Base-by-base conservation (phyloP, 192 early-diverging fungal genomes). In the Rhizophlyctis rosea region DNA sequence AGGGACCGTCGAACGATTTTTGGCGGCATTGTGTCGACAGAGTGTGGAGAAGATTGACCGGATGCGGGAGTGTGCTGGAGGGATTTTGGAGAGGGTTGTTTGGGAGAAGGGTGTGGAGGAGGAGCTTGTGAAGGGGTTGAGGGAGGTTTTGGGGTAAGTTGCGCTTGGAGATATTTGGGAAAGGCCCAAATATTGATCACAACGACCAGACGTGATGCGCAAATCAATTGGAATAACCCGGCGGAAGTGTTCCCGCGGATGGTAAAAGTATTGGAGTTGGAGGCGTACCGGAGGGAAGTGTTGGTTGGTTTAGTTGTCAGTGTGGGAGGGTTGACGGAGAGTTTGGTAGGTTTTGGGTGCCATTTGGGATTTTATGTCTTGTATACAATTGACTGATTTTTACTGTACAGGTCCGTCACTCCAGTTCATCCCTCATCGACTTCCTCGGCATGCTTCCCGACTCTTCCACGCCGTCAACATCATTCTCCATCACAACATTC, bases 21-120 rank as follows among this genome's bases (percentile, higher is more conserved):
- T 29, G 81, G 57, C 58, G 61, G 5, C 32, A 9, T 39, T 91
- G 32, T 53, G 94, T 36, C 84, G 88, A 25, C 90, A 94, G 54
- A 80, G 85, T 34, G 88, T 94, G 1, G 95, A 98, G 71, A 93
- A 93, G 64, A 97, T 99, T 65, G 95, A 99, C 73, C 71, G 85
- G 47, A 80, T 96, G 3, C 78, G 96, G 53, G 76, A 75, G 2
- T 74, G 74, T 34, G 93, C 94, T 3, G 91, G 94, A 0, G 57
- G 54, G 13, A 74, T 86, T 9, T 66, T 98, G 36, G 28, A 59
- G 14, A 55, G 73, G 18, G 50, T 91, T 0, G 27, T 91, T 18
- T 49, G 52, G 75, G 36, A 62, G 28, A 34, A 66, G 33, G 47
- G 59, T 49, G 50, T 70, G 29, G 14, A 16, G 13, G 51, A 47